Base-by-base conservation (phyloP, 192 early-diverging fungal genomes). In the Paraglomus brasilianum region DNA sequence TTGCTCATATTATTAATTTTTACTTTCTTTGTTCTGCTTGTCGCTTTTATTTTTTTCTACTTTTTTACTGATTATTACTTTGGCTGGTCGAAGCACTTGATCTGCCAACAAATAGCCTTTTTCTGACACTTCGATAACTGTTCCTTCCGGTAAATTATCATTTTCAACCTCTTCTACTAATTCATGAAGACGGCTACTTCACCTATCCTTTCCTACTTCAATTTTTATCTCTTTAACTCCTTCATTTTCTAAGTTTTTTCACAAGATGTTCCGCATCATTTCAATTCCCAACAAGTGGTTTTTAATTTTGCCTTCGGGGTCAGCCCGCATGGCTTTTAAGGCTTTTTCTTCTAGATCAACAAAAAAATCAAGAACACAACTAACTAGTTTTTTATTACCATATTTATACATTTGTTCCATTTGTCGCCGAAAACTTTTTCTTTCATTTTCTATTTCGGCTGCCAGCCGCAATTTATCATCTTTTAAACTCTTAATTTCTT, bases 1-100 rank as follows among this genome's bases (percentile, higher is more conserved):
- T 56, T 56, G 6, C 30, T 56, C 53, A 56, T 56, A 56, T 56
- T 56, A 56, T n/a, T 56, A n/a, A 22, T 56, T 56, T 24, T 56
- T n/a, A 56, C 4, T 56, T 30, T 30, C 30, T 30, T 2, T 30
- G n/a, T n/a, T n/a, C n/a, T n/a, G n/a, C 30, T 30, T 30, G 30
- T 30, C 3, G 30, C 1, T 30, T 56, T 53, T 21, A 21, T 53
- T 53, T n/a, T 6, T 53, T 10, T 53, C 22, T 19, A 19, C 22
- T 56, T 21, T 56, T 56, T 56, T 56, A 56, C 53, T 56, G 6
- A 56, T 21, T 21, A 4, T 56, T 56, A 56, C 53, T 4, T 15
- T 21, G 19, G 22, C 53, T 1, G 53, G 53, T 4, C 53, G 53
- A n/a, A 56, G 30, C 1, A 56, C 53, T 24, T 21, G n/a, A 30